Base-by-base conservation (phyloP, 2,329 filamentous ascomycete species). In the Xylariaceae sp. region DNA sequence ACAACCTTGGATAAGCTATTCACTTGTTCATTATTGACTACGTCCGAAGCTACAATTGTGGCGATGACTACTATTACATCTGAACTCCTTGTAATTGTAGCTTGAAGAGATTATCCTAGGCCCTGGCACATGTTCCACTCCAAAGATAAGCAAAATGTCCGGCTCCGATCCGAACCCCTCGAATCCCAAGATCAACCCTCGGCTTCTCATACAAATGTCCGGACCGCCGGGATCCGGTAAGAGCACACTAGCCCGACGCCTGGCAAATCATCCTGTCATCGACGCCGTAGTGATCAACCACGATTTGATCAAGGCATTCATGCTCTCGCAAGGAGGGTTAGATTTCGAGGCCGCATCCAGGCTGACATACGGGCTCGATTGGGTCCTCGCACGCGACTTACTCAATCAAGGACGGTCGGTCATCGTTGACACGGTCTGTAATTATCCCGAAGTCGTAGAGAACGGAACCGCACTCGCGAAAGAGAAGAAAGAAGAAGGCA, bases 211-310 rank as follows among this genome's bases (percentile, higher is more conserved):
- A 37, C 65, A 68, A 36, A 68, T 69, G 63, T 67, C 67, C 2
- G 66, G 67, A 5, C 64, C 65, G 5, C 66, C 67, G 2, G 67
- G 67, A 7, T 64, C 65, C 7, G 66, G 67, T 1, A 70, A 70
- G 46, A 68, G 63, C 52, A 68, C 66, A 1, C 42, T 64, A 12
- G 63, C 66, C 2, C 55, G 42, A 10, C 52, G 62, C 0, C 57
- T 70, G 0, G 45, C 51, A 6, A n/a, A n/a, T n/a, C n/a, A n/a
- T n/a, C 48, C 46, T 11, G 53, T 55, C 0, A 55, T 67, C 34
- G 45, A 56, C 27, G 64, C 42, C 4, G 44, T 66, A 2, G 56
- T 67, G 25, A 60, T 70, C 44, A 55, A 68, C 44, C 67, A 69
- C 44, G 68, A 70, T 41, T 38, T 66, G 11, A 39, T 70, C 44